Base-by-base conservation (phyloP, 805 yeast genomes). In the Zygosaccharomyces pseudorouxii region DNA sequence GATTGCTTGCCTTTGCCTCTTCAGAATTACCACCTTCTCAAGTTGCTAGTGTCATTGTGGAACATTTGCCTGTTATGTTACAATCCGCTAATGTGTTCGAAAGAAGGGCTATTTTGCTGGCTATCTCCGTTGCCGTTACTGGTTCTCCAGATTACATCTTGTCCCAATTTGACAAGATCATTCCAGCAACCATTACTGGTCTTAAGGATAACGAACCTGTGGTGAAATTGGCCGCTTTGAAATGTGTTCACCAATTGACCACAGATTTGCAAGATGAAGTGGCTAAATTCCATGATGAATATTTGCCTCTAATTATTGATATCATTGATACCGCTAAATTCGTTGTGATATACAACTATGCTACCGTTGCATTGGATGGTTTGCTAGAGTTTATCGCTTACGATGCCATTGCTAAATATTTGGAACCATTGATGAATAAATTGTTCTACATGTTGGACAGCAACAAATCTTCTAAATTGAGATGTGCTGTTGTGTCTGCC, bases 71-170 rank as follows among this genome's bases (percentile, higher is more conserved):
- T 39, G 64, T 76, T 38, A 69, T 82, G 74, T 67, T 83, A 52
- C 70, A 79, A 42, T 78, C 90, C 14, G 55, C 79, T n/a, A 81
- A 87, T 65, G 76, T 77, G 53, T 83, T 79, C 55, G 89, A 86
- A 71, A 82, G 95, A 73, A 82, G 97, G 72, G 97, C 95, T 51
- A 93, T 86, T 47, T 75, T 89, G 45, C 73, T 88, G 59, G 79
- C 95, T 29, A 72, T 93, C 54, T 89, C 95, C 59, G 87, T 81
- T 49, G 81, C 92, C 45, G 86, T 86, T 40, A 79, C 86, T 54
- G 99, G 98, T 65, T 92, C 98, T 37, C 98, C 98, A 53, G 99
- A 93, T 64, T 92, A 77, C 68, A 78, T 86, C 60, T 78, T 89
- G 41, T 76, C 84, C 42, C 92, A 89, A 64, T 71, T 90, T 52